Evolutionary conservation across 192 early-diverging fungal species (phyloP), one percentile per base, ranked within the genome.

Genomic region (Umbelopsis ramanniana): DNA sequence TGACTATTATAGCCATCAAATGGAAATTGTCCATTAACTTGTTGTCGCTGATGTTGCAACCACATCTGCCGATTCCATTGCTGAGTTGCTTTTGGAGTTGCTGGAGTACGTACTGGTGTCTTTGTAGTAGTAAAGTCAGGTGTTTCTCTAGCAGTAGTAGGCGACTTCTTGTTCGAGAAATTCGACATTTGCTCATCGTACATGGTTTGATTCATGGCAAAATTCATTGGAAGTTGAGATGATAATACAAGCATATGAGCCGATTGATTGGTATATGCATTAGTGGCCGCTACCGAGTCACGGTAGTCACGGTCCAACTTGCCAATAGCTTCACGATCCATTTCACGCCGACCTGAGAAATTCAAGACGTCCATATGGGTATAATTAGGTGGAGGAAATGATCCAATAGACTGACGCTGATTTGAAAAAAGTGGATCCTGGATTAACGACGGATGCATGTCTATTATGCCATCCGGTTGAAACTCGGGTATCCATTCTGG

Each of bases 351-450:
- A 63, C n/a, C n/a, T 5, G 57, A 63, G 33, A 63, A 35, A 63
- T 63, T 63, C 4, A 63, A 29, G 12, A 63, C 26, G 33, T 63
- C 57, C 57, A 63, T 63, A 37, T 63, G 57, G 5, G 57, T 63
- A 63, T 63, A 63, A 37, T 63, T 29, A 7, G 57, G 57, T 63
- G 57, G 57, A 63, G 57, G 57, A 63, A 63, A 63, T 6, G 57
- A 26, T 37, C 57, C 57, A 63, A 38, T 63, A 12, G 57, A 35
- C 0, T 63, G 57, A n/a, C 57, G 57, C 33, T 63, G 57, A 12
- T 26, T 35, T 63, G 57, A 29, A 12, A 63, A 63, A 14, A 63
- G 23, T 4, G 57, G 57, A 63, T 63, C 57, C 26, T 29, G 57
- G 2, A 63, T 63, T 37, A 63, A 37, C 19, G 57, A 37, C 11